phyloP scores from a whole-genome alignment of 1,284 basidiomycete genomes.

The Leccinum subfulvum region DNA sequence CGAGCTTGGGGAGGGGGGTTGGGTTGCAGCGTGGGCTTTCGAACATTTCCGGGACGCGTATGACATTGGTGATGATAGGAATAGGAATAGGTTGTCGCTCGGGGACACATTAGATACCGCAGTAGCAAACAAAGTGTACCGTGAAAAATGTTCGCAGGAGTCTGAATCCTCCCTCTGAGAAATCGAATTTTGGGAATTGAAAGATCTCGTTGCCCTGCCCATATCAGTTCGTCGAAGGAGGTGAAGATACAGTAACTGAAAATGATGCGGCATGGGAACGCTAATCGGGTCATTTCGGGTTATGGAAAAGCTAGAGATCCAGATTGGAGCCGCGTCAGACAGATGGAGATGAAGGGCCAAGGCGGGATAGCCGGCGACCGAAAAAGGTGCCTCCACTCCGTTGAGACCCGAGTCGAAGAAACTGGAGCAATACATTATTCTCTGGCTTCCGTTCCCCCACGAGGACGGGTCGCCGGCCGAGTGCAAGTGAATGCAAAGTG shows the following conservation, averaged over 20 bases:
- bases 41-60: too few species aligned
- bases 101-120: too few species aligned
- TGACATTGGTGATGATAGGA: too few species aligned
- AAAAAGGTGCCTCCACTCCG: not conserved
- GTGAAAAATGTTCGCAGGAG: not conserved
- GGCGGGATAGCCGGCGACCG: not conserved
- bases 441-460: not conserved
- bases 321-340: not conserved
- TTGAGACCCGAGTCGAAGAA: slow-evolving; percentile 1
- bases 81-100: too few species aligned
- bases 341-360: not conserved
- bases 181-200: not conserved
- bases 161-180: not conserved
- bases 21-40: too few species aligned
- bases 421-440: not conserved
- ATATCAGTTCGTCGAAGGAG: not conserved
- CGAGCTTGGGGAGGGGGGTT: too few species aligned
- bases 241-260: not conserved
- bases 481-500: not conserved
- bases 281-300: not conserved
- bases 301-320: not conserved
- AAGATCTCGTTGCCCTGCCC: not conserved
- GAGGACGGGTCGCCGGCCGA: not conserved
- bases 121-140: too few species aligned
- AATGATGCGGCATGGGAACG: not conserved